Base-by-base conservation (phyloP, 345 rosid genomes). In the Geranium brycei region DNA sequence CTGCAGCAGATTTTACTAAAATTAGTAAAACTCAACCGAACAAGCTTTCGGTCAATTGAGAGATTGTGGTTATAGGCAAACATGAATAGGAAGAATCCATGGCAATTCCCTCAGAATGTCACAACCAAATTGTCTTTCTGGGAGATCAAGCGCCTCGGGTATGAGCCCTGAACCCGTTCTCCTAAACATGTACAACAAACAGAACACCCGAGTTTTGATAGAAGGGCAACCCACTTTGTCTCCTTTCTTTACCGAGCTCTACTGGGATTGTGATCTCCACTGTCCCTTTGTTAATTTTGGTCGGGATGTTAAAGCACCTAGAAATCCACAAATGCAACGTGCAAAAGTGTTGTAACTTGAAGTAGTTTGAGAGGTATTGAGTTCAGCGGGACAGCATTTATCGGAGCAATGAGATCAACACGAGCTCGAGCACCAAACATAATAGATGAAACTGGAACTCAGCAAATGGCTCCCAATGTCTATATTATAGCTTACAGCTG, bases 371-470 rank as follows among this genome's bases (percentile, higher is more conserved):
- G 80, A 79, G 0, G 83, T 80, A 32, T 79, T 80, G 17, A 79
- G 80, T 59, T 80, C 83, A 7, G 83, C 47, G 83, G 78, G 51
- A 79, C 80, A 61, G 76, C 80, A 73, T 79, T 80, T 66, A 73
- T 73, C 53, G 83, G 80, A n/a, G 83, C 80, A 71, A 79, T 60
- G 59, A 79, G 66, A 69, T 80, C 83, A 51, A 79, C 83, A 51
- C 83, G 80, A 4, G 83, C 83, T 30, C 78, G 83, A 38, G 83
- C 83, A 35, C 83, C 80, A n/a, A n/a, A n/a, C n/a, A n/a, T n/a
- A n/a, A n/a, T n/a, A n/a, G n/a, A n/a, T n/a, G n/a, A n/a, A n/a
- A n/a, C n/a, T n/a, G n/a, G n/a, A n/a, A n/a, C n/a, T n/a, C n/a
- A n/a, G n/a, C n/a, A n/a, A n/a, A n/a, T n/a, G n/a, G n/a, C n/a